phyloP scores from a whole-genome alignment of 306 rosid species.

The Ammopiptanthus mongolicus region DNA sequence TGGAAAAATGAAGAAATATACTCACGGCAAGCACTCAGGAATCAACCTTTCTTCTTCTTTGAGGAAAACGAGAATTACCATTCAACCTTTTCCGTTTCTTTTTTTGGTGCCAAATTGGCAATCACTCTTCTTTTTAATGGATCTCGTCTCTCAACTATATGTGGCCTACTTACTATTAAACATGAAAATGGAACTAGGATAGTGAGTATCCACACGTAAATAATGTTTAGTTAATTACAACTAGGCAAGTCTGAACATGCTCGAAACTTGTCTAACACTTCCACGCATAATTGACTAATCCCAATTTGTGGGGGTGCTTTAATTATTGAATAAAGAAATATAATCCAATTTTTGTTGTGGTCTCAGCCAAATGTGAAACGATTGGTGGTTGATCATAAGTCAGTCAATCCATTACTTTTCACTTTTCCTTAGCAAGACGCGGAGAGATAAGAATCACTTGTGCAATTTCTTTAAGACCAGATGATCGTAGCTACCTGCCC shows the following conservation, averaged over 20 bases:
- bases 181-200: not conserved
- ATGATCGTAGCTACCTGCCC: not conserved
- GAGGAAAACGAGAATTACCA: not conserved
- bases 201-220: constrained; percentile 30
- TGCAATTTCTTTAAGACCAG: not conserved
- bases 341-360: not conserved
- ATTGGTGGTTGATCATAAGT: constrained; percentile 9
- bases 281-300: constrained; percentile 26
- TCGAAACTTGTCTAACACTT: constrained; percentile 22
- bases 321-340: constrained; percentile 20
- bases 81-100: not conserved
- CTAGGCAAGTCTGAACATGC: not conserved
- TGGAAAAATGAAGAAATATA: not conserved
- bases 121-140: constrained; percentile 4
- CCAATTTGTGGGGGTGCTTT: not conserved
- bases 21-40: constrained; percentile 1
- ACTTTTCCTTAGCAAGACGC: not conserved
- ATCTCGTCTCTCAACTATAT: not conserved
- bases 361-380: not conserved
- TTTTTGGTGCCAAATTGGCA: not conserved
- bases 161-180: not conserved
- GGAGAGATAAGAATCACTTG: constrained; percentile 6
- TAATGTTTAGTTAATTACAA: not conserved
- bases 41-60: constrained; percentile 4
- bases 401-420: not conserved